phyloP scores from a whole-genome alignment of 2,329 filamentous ascomycete species.

The Grosmannia penicillata region DNA sequence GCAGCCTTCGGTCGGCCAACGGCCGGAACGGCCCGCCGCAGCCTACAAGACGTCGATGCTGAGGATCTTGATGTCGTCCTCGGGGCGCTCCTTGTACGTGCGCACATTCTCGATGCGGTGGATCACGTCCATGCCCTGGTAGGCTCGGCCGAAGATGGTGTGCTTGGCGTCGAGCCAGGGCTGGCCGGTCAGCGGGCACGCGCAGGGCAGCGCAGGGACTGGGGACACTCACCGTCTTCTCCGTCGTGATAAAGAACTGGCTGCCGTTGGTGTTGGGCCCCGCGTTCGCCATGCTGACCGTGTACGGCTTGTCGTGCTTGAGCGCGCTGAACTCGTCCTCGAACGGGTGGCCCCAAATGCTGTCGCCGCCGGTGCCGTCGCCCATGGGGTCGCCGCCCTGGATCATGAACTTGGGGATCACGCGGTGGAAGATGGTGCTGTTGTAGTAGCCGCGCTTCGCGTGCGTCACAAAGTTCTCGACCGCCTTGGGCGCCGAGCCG shows the following conservation, averaged over 20 bases:
- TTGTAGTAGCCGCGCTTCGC: constrained; percentile 89
- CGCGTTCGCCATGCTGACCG: constrained; percentile 94
- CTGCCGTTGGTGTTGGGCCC: constrained; percentile 90
- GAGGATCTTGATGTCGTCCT: constrained; percentile 94
- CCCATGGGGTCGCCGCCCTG: constrained; percentile 73
- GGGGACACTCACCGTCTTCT: constrained; percentile 59
- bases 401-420: constrained; percentile 98
- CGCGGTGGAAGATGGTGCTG: constrained; percentile 89
- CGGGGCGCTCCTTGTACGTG: constrained; percentile 81
- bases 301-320: constrained; percentile 92
- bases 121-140: constrained; percentile 83
- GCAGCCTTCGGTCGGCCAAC: background rate
- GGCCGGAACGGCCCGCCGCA: background rate
- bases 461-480: constrained; percentile 96
- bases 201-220: too few species aligned
- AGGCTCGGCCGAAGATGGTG: constrained; percentile 84
- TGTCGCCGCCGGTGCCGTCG: constrained; percentile 80
- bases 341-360: constrained; percentile 85
- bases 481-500: constrained; percentile 79
- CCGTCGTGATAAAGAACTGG: constrained; percentile 97
- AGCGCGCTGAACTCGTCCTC: constrained; percentile 86
- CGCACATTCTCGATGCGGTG: constrained; percentile 88
- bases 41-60: constrained; percentile 54
- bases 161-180: constrained; percentile 94
- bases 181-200: too few species aligned